These are phyloP conservation scores for Wickerhamomyces ciferrii DNA, from an alignment of 805 yeast genomes.

Conservation along the genomic window DNA sequence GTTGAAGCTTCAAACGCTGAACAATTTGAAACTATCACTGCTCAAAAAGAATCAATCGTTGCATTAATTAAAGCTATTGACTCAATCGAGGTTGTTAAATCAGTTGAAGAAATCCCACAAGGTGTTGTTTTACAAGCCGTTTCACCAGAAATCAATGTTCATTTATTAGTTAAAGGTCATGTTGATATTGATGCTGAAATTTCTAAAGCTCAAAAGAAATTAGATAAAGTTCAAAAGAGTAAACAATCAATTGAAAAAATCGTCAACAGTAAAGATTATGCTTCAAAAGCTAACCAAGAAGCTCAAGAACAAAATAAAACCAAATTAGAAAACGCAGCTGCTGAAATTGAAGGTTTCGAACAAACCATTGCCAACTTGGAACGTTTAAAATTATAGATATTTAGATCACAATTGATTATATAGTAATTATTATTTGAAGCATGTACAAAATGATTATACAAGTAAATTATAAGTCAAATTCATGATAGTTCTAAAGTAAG, in stretches of 20 bases:
- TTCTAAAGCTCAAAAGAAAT: conserved; percentile 72
- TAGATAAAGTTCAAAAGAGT: conserved; percentile 56
- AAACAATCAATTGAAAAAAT: conserved; percentile 65
- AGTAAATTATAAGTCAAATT: neutral
- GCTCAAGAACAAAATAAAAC: conserved; percentile 73
- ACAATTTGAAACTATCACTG: conserved; percentile 45
- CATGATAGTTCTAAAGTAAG: neutral
- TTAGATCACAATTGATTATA: neutral
- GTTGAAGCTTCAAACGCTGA: conserved; percentile 61
- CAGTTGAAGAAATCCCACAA: conserved; percentile 59
- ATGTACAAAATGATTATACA: neutral
- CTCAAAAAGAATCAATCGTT: conserved; percentile 82
- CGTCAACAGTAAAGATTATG: conserved; percentile 69
- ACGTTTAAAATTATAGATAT: conserved; percentile 53
- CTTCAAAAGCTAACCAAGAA: conserved; percentile 74
- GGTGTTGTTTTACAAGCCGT: conserved; percentile 89
- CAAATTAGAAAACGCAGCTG: conserved; percentile 63
- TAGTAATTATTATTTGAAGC: neutral
- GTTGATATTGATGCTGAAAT: conserved; percentile 92
- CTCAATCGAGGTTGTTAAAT: conserved; percentile 58
- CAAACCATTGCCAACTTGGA: conserved; percentile 83
- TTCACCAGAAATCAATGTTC: conserved; percentile 77
- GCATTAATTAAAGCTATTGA: conserved; percentile 90
- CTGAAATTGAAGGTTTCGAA: conserved; percentile 88
- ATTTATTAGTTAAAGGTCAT: conserved; percentile 89